Conservation (phyloP, 352 stramenopile genomes). For the Globisporangium echinulatum region DNA sequence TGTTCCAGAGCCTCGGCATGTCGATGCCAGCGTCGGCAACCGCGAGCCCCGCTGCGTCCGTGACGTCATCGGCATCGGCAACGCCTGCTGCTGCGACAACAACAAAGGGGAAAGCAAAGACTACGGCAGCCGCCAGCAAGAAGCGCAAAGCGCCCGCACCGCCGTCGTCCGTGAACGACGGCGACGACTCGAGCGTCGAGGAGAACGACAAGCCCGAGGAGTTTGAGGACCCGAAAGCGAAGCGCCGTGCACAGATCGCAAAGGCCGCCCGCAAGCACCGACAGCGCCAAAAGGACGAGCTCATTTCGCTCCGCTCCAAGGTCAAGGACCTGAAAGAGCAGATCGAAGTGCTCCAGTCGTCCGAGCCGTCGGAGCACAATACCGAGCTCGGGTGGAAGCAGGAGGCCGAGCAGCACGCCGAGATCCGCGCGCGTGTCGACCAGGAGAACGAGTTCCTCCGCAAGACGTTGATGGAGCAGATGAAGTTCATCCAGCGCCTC, state of each 20-base stretch:
- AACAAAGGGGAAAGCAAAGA: conserved; percentile 44
- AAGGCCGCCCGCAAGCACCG: conserved; percentile 85
- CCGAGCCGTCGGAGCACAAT: conserved; percentile 85
- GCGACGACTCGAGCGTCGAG: conserved; percentile 41
- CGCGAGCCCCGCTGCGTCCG: conserved; percentile 12
- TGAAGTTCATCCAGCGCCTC: conserved; percentile 88
- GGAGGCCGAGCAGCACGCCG: conserved; percentile 82
- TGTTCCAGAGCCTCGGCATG: conserved; percentile 58
- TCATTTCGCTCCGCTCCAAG: conserved; percentile 79
- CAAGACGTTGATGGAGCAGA: conserved; percentile 88
- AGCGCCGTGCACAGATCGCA: conserved; percentile 81
- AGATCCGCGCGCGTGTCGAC: conserved; percentile 83
- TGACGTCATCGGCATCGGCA: conserved; percentile 12
- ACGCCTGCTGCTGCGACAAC: conserved; percentile 13
- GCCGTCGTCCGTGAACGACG: conserved; percentile 23
- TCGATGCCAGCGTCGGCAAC: conserved; percentile 2
- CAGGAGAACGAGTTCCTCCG: conserved; percentile 87
- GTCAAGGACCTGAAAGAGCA: conserved; percentile 88
- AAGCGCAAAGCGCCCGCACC: conserved; percentile 63
- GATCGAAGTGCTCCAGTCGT: conserved; percentile 86
- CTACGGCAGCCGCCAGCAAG: conserved; percentile 39
- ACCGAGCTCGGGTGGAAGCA: conserved; percentile 87
- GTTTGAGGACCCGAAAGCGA: conserved; percentile 82
- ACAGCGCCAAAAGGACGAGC: conserved; percentile 85
- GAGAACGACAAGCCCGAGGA: conserved; percentile 64